Base-by-base conservation (phyloP, 2,329 filamentous ascomycete genomes). In the Nannizzia gypsea region DNA sequence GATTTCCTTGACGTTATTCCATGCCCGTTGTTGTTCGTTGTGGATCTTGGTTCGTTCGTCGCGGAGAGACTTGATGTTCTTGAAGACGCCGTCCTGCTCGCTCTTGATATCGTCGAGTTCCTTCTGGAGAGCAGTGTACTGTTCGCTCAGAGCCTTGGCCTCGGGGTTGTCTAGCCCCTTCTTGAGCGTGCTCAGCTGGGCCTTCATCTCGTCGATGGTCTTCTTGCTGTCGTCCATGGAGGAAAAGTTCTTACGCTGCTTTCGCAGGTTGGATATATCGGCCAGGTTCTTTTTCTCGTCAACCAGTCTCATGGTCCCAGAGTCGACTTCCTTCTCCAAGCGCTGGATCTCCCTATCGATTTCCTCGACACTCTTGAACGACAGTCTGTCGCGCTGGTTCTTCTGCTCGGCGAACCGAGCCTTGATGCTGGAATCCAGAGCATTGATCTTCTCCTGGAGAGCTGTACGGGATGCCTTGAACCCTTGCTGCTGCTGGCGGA, bases 251-350 rank as follows among this genome's bases (percentile, higher is more conserved):
- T 96, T 97, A 78, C 89, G 89, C 70, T 88, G 83, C 80, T 95
- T 95, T 74, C 88, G 86, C 66, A 97, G 78, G 72, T 78, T 86
- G 56, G 87, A 88, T 67, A 96, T 86, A 68, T 96, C 90, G 57
- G 82, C 78, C 20, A 97, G 81, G 6, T 89, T 86, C 82, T 96
- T 97, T 81, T 90, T 95, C 83, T 97, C 93, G 68, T 99, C 93
- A 9, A 97, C 93, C 57, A 99, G 80, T 78, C 91, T 95, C 87
- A 99, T 91, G 72, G 83, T 87, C 65, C 92, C 92, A 38, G 85
- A 83, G 73, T 95, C 89, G 67, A 97, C 90, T 72, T 92, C 83
- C 75, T 86, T 86, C 66, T 96, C 89, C 59, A 96, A 84, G 58
- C 80, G 80, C 62, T 83, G 81, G 67, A 97, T 93, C 75, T 93